Conservation (phyloP, 179 eudicot species). For the Actinidia arguta region DNA sequence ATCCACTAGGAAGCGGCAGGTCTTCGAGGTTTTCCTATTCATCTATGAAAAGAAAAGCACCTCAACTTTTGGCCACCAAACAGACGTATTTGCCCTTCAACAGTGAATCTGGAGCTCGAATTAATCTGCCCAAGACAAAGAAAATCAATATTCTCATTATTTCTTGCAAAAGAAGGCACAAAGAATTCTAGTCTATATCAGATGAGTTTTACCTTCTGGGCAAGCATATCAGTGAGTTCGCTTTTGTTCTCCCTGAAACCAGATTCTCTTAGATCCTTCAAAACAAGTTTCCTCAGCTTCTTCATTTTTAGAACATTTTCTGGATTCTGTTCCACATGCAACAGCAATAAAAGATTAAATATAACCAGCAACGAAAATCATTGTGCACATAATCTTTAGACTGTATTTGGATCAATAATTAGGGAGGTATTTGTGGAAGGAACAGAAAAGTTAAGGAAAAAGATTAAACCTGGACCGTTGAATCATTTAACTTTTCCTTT, state of each 20-base stretch:
- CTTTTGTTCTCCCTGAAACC: constrained; percentile 48
- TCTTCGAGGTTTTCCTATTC: constrained; percentile 9
- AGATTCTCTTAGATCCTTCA: constrained; percentile 60
- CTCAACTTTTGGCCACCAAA: constrained; percentile 47
- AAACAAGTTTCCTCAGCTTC: constrained; percentile 61
- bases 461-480: too few relatives aligned
- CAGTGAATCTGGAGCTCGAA: constrained; percentile 63
- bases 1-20: background rate
- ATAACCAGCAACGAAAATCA: background rate
- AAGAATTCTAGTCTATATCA: background rate
- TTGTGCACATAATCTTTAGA: background rate
- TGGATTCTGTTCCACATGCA: constrained; percentile 50
- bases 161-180: background rate
- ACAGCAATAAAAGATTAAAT: background rate
- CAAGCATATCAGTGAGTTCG: constrained; percentile 44
- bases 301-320: constrained; percentile 68
- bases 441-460: too few relatives aligned
- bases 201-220: constrained; percentile 59
- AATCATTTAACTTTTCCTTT: too few relatives aligned
- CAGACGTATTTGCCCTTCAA: constrained; percentile 74
- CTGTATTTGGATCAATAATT: too few relatives aligned
- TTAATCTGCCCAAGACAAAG: constrained; percentile 61
- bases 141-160: background rate
- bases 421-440: too few relatives aligned
- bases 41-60: background rate